Conservation (phyloP, 2,329 filamentous ascomycete species). For the Alternaria postmessia region DNA sequence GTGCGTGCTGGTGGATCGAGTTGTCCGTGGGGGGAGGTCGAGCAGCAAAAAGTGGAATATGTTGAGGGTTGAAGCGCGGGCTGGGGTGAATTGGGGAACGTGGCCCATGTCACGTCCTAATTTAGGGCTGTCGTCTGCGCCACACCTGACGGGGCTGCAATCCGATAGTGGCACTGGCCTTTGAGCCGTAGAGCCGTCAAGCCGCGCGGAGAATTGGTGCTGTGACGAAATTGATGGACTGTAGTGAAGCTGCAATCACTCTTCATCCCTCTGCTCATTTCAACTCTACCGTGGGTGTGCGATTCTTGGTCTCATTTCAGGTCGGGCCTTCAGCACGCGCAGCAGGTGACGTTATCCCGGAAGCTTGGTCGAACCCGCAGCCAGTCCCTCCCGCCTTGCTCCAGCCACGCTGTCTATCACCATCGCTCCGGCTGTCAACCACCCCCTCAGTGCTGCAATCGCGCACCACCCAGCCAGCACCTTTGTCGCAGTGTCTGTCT, state of each 20-base stretch:
- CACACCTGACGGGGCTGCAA: slow-evolving; percentile 10
- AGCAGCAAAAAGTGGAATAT: neutral
- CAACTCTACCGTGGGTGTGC: neutral
- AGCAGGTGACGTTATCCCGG: slow-evolving; percentile 21
- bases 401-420: slow-evolving; percentile 11
- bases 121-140: slow-evolving; percentile 10
- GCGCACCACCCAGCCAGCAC: slow-evolving; percentile 1
- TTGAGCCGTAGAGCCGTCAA: slow-evolving; percentile 6
- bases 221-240: neutral
- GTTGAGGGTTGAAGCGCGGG: slow-evolving; percentile 1
- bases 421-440: slow-evolving; percentile 1
- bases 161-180: slow-evolving; percentile 11
- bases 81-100: slow-evolving; percentile 14
- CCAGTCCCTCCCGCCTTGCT: slow-evolving; percentile 7
- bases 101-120: slow-evolving; percentile 11
- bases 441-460: slow-evolving; percentile 3
- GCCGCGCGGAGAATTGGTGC: neutral
- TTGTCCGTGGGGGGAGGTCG: neutral
- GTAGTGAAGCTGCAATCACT: neutral
- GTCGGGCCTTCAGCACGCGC: slow-evolving; percentile 7
- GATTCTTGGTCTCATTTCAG: neutral
- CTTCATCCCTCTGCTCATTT: neutral
- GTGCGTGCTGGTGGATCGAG: neutral
- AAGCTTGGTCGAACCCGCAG: slow-evolving; percentile 17
- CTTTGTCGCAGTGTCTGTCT: neutral